Evolutionary conservation across 2,329 filamentous ascomycete genomes (phyloP).

Genomic region (Rhinocladiella mackenziei): DNA sequence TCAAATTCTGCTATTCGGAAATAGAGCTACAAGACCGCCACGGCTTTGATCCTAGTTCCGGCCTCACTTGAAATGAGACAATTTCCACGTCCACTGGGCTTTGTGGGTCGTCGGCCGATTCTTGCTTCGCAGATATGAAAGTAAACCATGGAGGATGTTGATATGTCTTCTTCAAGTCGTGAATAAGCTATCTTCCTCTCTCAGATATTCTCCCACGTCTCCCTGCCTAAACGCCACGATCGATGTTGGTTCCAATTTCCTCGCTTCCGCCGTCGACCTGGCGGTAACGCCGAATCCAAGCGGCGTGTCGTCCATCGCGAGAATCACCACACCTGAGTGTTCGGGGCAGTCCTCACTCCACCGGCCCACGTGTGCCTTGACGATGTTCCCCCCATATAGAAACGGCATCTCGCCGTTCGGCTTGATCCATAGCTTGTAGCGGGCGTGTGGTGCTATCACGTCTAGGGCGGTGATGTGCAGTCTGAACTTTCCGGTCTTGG

Average conservation of each 20-base stretch:
- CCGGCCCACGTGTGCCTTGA: constrained; percentile 75
- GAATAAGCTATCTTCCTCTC: constrained; percentile 69
- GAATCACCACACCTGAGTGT: constrained; percentile 85
- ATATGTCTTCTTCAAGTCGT: constrained; percentile 46
- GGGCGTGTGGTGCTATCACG: constrained; percentile 81
- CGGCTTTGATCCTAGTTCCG: no score
- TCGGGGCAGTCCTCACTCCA: constrained; percentile 91
- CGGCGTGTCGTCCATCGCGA: constrained; percentile 87
- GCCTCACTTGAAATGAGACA: no score
- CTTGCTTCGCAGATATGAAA: no score
- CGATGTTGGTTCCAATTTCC: constrained; percentile 82
- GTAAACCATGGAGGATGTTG: no score
- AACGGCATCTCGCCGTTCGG: constrained; percentile 97
- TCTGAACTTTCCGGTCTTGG: constrained; percentile 92
- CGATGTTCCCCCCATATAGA: constrained; percentile 85
- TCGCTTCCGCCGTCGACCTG: constrained; percentile 76
- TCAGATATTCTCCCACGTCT: constrained; percentile 89
- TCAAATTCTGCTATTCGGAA: no score
- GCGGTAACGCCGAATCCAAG: constrained; percentile 87
- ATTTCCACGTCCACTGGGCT: no score
- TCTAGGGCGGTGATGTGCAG: constrained; percentile 90
- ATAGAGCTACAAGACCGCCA: no score
- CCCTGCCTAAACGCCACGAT: constrained; percentile 87
- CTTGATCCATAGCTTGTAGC: constrained; percentile 97
- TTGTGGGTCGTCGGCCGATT: neutral